Evolutionary conservation across 495 filamentous ascomycete species (phyloP).

Genomic region (Podospora pseudopauciseta): DNA sequence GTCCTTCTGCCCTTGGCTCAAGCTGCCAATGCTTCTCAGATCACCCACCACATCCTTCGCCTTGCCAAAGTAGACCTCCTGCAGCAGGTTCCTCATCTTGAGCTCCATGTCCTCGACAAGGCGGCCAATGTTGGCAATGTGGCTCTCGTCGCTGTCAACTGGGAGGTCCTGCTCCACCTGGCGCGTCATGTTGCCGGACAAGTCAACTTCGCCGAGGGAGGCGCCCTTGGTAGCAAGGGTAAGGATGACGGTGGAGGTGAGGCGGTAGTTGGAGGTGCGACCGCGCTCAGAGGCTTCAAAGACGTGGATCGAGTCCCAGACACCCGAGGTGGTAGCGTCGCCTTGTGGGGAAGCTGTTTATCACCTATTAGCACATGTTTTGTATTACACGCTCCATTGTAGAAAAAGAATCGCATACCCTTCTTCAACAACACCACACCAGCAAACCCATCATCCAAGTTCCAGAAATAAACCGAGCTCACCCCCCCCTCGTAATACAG

Average conservation of each 20-base stretch:
- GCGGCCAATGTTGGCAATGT: slow-evolving; percentile 91
- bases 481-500: slow-evolving; percentile 98
- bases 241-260: slow-evolving; percentile 94
- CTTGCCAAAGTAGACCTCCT: slow-evolving; percentile 99
- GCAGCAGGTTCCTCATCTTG: slow-evolving; percentile 97
- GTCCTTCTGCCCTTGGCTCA: slow-evolving; percentile 84
- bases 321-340: slow-evolving; percentile 68
- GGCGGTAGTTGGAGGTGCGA: slow-evolving; percentile 90
- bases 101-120: slow-evolving; percentile 99
- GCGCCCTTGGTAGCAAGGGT: slow-evolving; percentile 70
- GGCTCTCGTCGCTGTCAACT: slow-evolving; percentile 84
- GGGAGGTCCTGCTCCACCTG: slow-evolving; percentile 89
- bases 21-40: slow-evolving; percentile 78
- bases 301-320: slow-evolving; percentile 98
- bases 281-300: slow-evolving; percentile 92
- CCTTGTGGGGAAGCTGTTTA: slow-evolving; percentile 31
- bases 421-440: slow-evolving; percentile 96
- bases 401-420: slow-evolving; percentile 47
- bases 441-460: slow-evolving; percentile 96
- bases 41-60: slow-evolving; percentile 99
- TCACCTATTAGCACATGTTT: slow-evolving; percentile 1
- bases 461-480: slow-evolving; percentile 96
- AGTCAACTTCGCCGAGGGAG: slow-evolving; percentile 80
- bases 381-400: not conserved
- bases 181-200: slow-evolving; percentile 95